A percentile compares a stretch with the other conserved stretches of the same genome.
Evolutionary conservation across 257 asterid genomes (phyloP).

Genomic region (Apocynum venetum): DNA sequence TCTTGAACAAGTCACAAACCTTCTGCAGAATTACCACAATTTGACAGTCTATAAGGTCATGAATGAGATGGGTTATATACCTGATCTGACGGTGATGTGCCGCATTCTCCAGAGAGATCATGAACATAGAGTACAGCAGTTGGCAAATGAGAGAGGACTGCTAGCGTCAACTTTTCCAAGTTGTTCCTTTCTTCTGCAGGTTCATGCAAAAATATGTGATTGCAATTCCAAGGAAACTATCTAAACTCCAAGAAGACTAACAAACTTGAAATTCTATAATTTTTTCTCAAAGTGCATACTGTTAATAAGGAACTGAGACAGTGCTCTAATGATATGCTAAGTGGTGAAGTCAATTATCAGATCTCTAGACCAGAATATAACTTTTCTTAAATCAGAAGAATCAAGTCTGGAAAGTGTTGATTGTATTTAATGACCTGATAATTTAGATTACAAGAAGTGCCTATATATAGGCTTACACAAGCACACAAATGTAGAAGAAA

Average conservation of each 20-base stretch:
- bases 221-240: not conserved
- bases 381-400: not conserved
- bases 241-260: not conserved
- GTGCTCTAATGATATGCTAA: not conserved
- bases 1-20: not conserved
- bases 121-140: slow-evolving; percentile 96
- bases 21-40: not conserved
- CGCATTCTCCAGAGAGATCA: slow-evolving; percentile 95
- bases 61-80: slow-evolving; percentile 22
- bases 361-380: not conserved
- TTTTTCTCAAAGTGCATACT: not conserved
- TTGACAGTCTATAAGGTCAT: not conserved
- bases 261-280: not conserved
- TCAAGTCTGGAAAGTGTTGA: not conserved
- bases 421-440: too few relatives aligned
- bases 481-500: too few relatives aligned
- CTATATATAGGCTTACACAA: too few relatives aligned
- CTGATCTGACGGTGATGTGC: slow-evolving; percentile 96
- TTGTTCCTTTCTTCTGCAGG: slow-evolving; percentile 93
- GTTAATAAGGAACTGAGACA: not conserved
- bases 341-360: not conserved
- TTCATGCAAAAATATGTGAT: slow-evolving; percentile 20
- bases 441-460: too few relatives aligned
- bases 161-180: slow-evolving; percentile 93
- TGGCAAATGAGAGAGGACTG: slow-evolving; percentile 92